Evolutionary conservation across 2,329 filamentous ascomycete genomes (phyloP), one percentile per base, ranked within the genome.

Genomic region (Fusarium subtropicale): DNA sequence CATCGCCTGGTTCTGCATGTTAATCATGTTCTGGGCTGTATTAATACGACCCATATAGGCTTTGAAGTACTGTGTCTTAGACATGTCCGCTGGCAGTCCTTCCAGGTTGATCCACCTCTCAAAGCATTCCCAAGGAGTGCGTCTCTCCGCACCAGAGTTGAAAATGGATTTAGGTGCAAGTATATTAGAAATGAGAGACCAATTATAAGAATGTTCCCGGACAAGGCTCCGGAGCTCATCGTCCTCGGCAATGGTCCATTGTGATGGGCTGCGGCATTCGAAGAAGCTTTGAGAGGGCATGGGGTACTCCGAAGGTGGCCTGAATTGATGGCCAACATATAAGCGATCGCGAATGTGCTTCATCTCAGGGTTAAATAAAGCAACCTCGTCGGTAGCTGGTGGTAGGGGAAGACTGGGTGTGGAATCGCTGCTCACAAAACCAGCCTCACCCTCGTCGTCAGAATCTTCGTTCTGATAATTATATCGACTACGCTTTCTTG

Each of bases 71-170:
- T 94, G 91, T 1, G 93, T 97, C 81, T 97, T 97, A 20, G 92
- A 90, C 91, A 98, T 97, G 70, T 99, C 96, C 13, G 91, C 88
- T 7, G 96, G 95, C 38, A 97, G 84, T 2, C 94, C 94, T 80
- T 98, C 96, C 15, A 98, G 83, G 71, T 92, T 90, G 56, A 97
- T 92, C 95, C 95, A 99, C 44, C 96, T 88, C 80, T 99, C 96
- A 74, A 99, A 99, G 77, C 96, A 99, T 81, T 99, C 96, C 96
- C 96, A 99, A 0, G 95, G 94, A 4, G 95, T 98, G 48, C 96
- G 88, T 66, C 96, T 88, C 77, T 98, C 95, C 13, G 93, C 90
- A 3, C 93, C 93, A 22, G 94, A 95, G n/a, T 89, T 87, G 75
- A 93, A 97, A 16, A 90, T 78, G 0, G 93, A 97, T 54, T 88